Base-by-base conservation (phyloP, 1,284 basidiomycete species). In the Moesziomyces aphidis region DNA sequence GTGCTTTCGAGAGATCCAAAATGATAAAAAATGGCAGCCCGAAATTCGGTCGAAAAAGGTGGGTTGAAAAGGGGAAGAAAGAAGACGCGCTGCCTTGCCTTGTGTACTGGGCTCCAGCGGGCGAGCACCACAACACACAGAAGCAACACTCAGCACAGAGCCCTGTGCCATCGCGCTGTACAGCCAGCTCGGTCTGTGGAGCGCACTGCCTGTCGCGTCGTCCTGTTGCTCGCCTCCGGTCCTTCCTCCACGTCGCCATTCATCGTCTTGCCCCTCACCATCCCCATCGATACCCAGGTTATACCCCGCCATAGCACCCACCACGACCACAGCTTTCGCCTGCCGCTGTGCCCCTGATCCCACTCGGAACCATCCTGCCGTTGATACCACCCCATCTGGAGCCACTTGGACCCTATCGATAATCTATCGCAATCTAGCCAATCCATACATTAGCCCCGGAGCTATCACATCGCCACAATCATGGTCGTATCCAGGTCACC, bases 401-500 rank as follows among this genome's bases (percentile, higher is more conserved):
- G 1, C 31, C 31, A 34, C 13, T 15, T 42, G 39, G 39, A 42
- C 17, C 24, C 5, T 8, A 21, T 19, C 39, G 46, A 13, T 22
- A 48, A 3, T 39, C 31, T 28, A n/a, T n/a, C 23, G 21, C 26
- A 28, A 28, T 15, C 22, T 45, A 31, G 6, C 21, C 51, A 34
- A 21, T 10, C 39, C 39, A 17, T 24, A 17, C 15, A 23, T 10
- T 22, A 36, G 2, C 46, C 31, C 21, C 34, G 34, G n/a, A 8
- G 34, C 44, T 9, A 15, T 22, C 47, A 28, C 22, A 43, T n/a
- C 11, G 8, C 7, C 42, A 28, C n/a, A 13, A 50, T 42, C 17
- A 70, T 70, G 67, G 67, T 70, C 46, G 67, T 70, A 22, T 61
- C 63, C 60, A 50, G 67, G 19, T 55, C 67, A n/a, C 67, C 67